Conservation (phyloP, 169 alveolate genomes). For the Toxoplasma gondii region DNA sequence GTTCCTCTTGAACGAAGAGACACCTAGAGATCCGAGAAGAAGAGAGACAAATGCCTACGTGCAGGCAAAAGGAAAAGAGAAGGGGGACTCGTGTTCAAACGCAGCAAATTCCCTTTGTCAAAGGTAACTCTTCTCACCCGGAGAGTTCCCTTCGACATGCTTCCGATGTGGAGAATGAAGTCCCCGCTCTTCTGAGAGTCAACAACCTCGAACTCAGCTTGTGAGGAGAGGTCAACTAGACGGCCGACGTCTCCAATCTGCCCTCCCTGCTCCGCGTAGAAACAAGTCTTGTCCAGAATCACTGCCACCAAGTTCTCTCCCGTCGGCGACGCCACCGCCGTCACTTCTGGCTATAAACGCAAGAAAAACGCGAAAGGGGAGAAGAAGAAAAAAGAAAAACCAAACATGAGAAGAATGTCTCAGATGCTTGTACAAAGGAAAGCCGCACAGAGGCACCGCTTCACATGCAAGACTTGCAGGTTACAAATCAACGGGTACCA, state of each 20-base stretch:
- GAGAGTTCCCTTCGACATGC: slow-evolving; percentile 62
- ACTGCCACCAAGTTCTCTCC: slow-evolving; percentile 72
- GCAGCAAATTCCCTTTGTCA: too few species aligned
- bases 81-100: too few species aligned
- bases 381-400: background rate
- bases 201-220: slow-evolving; percentile 75
- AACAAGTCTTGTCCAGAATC: slow-evolving; percentile 85
- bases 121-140: too few species aligned
- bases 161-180: slow-evolving; percentile 87
- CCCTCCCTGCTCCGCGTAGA: slow-evolving; percentile 88
- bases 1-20: too few species aligned
- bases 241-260: slow-evolving; percentile 83
- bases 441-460: too few species aligned
- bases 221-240: slow-evolving; percentile 25
- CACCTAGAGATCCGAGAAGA: too few species aligned
- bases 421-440: too few species aligned
- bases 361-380: background rate
- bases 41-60: too few species aligned
- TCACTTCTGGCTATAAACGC: background rate
- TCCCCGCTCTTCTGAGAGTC: slow-evolving; percentile 87
- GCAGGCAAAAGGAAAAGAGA: too few species aligned
- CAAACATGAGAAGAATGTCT: background rate
- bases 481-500: too few species aligned
- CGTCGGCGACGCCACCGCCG: slow-evolving; percentile 17
- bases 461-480: too few species aligned